phyloP scores from a whole-genome alignment of 768 basidiomycete genomes.

The Xerocomellus chrysenteron region DNA sequence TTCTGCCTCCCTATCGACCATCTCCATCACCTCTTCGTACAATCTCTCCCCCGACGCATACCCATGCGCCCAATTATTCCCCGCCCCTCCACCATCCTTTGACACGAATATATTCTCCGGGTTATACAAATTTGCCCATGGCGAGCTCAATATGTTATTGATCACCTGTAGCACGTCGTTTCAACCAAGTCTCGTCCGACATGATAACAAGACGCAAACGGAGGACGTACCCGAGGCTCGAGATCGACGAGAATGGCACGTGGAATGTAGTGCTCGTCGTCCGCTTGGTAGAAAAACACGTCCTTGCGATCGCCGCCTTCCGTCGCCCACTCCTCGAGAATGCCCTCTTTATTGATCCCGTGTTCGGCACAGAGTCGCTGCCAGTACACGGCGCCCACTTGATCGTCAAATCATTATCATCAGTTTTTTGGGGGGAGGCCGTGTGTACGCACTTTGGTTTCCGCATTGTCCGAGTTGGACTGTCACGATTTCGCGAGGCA shows the following conservation, averaged over 20 bases:
- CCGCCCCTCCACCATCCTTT: constrained; percentile 97
- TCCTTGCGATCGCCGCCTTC: constrained; percentile 97
- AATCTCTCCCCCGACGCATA: constrained; percentile 86
- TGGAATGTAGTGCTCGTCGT: constrained; percentile 99
- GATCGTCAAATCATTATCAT: background rate
- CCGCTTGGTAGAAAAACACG: constrained; percentile 99
- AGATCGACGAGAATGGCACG: constrained; percentile 94
- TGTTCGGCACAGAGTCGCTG: constrained; percentile 97
- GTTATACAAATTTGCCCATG: constrained; percentile 87
- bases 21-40: constrained; percentile 98
- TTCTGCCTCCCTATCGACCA: constrained; percentile 97
- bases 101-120: constrained; percentile 97
- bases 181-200: background rate
- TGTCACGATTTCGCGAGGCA: constrained; percentile 85
- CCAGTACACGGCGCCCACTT: constrained; percentile 98
- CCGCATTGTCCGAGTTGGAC: constrained; percentile 90
- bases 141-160: constrained; percentile 87
- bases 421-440: background rate
- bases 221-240: constrained; percentile 80
- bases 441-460: constrained; percentile 68
- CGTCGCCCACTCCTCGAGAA: constrained; percentile 95
- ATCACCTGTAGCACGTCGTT: constrained; percentile 66
- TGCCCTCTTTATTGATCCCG: constrained; percentile 93
- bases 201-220: too few species aligned
- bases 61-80: constrained; percentile 98